Conservation (phyloP, 352 stramenopile species). For the Phytophthora europaea region DNA sequence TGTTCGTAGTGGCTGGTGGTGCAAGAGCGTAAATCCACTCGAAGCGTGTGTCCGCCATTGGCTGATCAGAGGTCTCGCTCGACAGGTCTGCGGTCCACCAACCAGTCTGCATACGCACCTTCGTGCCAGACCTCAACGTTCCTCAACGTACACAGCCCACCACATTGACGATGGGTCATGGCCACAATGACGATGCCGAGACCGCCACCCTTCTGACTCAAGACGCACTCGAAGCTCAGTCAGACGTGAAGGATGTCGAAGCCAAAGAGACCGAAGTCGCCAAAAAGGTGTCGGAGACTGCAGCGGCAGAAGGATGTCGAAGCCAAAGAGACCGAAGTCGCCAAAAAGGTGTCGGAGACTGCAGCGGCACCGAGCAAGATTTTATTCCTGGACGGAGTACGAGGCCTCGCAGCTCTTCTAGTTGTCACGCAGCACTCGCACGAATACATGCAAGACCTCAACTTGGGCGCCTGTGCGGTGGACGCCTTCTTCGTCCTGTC, state of each 20-base stretch:
- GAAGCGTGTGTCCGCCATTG: no score
- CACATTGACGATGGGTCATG: not conserved
- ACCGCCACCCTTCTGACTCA: not conserved
- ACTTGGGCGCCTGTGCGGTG: conserved; percentile 39
- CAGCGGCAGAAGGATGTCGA: not conserved
- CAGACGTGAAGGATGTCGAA: not conserved
- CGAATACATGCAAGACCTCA: conserved; percentile 34
- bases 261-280: not conserved
- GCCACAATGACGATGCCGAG: not conserved
- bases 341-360: not conserved
- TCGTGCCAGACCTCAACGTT: not conserved
- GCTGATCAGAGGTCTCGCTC: no score
- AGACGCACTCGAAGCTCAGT: conserved; percentile 4
- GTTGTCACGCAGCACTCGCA: conserved; percentile 38
- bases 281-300: not conserved
- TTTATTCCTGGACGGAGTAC: conserved; percentile 49
- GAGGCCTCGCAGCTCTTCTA: conserved; percentile 47
- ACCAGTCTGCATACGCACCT: not conserved
- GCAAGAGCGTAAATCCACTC: no score
- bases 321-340: not conserved
- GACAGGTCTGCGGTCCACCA: not conserved
- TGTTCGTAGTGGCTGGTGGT: no score
- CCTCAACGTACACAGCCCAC: not conserved
- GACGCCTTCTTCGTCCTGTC: conserved; percentile 59
- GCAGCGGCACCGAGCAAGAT: conserved; percentile 30